Conservation (phyloP, 1,284 basidiomycete species). For the Ceratobasidium sp. region DNA sequence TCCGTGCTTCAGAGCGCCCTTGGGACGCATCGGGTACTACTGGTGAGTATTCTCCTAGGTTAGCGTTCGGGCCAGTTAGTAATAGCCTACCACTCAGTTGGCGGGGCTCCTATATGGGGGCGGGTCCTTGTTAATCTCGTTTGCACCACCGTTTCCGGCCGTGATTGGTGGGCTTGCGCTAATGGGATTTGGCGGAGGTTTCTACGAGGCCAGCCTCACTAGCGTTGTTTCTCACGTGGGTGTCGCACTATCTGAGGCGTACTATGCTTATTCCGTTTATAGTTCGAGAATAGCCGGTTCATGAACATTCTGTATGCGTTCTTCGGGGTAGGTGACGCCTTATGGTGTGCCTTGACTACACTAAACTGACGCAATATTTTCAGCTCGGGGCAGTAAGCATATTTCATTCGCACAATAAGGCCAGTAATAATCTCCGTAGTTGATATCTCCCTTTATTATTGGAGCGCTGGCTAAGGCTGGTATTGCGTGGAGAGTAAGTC, state of each 20-base stretch:
- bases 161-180: constrained; percentile 10
- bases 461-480: background rate
- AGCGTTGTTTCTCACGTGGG: constrained; percentile 25
- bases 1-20: constrained; percentile 3
- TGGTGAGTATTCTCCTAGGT: background rate
- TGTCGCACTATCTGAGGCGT: background rate
- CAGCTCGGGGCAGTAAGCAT: constrained; percentile 20
- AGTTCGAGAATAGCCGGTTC: constrained; percentile 25
- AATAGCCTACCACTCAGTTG: background rate
- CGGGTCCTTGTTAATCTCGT: constrained; percentile 16
- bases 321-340: constrained; percentile 11
- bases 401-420: background rate
- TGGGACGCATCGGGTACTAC: constrained; percentile 11
- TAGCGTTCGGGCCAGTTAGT: background rate
- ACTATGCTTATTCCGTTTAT: background rate
- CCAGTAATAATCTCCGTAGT: background rate
- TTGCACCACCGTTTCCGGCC: constrained; percentile 18
- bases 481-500: constrained; percentile 13
- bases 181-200: constrained; percentile 25
- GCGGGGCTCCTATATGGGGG: constrained; percentile 7
- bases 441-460: constrained; percentile 19
- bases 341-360: background rate
- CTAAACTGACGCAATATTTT: background rate
- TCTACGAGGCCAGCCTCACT: constrained; percentile 29
- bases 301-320: constrained; percentile 34